A percentile compares a stretch with the other conserved stretches of the same genome.
Conservation (phyloP, 768 basidiomycete species). For the Fistulinella prunicolor region DNA sequence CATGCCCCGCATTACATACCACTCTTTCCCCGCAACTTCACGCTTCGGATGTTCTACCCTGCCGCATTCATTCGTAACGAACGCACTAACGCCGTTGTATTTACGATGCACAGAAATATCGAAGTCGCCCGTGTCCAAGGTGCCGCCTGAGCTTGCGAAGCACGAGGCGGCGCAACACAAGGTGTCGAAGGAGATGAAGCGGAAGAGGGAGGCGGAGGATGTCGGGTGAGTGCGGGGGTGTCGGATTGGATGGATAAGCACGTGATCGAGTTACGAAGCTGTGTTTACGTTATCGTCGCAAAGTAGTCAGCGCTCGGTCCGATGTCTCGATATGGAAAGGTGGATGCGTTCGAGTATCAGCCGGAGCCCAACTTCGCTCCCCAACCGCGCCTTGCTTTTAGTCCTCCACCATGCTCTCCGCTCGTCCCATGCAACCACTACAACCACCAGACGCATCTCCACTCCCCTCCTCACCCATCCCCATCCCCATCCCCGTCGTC, state of each 20-base stretch:
- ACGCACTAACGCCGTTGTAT: slow-evolving; percentile 17
- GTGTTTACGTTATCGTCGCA: too few relatives aligned
- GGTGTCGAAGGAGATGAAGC: slow-evolving; percentile 92
- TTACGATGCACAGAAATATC: slow-evolving; percentile 68
- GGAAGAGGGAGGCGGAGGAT: slow-evolving; percentile 85
- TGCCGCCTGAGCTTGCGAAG: slow-evolving; percentile 81
- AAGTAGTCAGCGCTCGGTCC: slow-evolving; percentile 9
- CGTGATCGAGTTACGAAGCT: too few relatives aligned
- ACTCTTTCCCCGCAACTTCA: slow-evolving; percentile 14
- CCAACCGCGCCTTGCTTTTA: background rate
- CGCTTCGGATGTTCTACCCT: too few relatives aligned
- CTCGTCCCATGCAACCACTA: slow-evolving; percentile 36
- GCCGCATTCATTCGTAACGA: too few relatives aligned
- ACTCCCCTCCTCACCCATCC: background rate
- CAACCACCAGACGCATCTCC: background rate
- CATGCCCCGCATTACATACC: slow-evolving; percentile 7
- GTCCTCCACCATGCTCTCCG: slow-evolving; percentile 34
- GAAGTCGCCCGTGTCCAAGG: slow-evolving; percentile 91
- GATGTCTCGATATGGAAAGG: slow-evolving; percentile 16
- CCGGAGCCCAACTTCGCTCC: background rate
- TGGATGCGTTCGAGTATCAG: background rate
- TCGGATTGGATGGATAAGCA: background rate
- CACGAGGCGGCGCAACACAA: slow-evolving; percentile 92
- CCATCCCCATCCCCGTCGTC: background rate
- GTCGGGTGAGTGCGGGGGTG: slow-evolving; percentile 38